These are phyloP conservation scores for Ophiorrhiza pumila DNA, from an alignment of 257 asterid species.

Conservation along the genomic window DNA sequence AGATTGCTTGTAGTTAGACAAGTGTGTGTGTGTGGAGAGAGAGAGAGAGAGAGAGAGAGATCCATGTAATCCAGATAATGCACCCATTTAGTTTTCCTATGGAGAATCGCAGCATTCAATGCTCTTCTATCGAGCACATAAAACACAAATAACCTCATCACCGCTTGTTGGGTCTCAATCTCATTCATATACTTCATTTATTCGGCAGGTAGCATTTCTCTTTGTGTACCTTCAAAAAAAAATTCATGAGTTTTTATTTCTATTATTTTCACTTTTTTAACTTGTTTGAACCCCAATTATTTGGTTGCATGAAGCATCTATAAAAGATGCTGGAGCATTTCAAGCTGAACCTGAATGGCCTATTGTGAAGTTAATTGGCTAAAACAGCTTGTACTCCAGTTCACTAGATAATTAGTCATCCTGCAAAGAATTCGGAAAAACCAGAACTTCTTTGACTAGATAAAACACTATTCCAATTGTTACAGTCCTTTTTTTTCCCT, in stretches of 20 bases:
- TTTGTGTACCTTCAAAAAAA: not conserved
- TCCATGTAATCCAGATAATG: not conserved
- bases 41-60: not conserved
- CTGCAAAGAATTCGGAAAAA: not conserved
- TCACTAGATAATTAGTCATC: not conserved
- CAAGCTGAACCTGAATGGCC: not conserved
- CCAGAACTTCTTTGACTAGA: not conserved
- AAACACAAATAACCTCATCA: not conserved
- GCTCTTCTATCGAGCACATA: not conserved
- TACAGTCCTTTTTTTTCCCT: not conserved
- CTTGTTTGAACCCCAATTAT: not conserved
- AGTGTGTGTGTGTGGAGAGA: too few relatives aligned
- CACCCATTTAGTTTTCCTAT: not conserved
- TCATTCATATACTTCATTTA: not conserved
- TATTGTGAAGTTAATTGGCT: not conserved
- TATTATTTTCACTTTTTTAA: not conserved
- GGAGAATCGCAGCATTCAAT: not conserved
- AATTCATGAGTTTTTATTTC: too few relatives aligned
- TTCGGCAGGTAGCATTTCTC: not conserved
- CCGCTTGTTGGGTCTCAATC: not conserved
- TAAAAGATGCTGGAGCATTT: not conserved
- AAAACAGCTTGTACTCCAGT: not conserved
- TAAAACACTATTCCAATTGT: not conserved
- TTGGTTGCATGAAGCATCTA: not conserved
- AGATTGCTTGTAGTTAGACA: too few relatives aligned